phyloP scores from a whole-genome alignment of 164 flowering plant species.

The Annona cherimola region DNA sequence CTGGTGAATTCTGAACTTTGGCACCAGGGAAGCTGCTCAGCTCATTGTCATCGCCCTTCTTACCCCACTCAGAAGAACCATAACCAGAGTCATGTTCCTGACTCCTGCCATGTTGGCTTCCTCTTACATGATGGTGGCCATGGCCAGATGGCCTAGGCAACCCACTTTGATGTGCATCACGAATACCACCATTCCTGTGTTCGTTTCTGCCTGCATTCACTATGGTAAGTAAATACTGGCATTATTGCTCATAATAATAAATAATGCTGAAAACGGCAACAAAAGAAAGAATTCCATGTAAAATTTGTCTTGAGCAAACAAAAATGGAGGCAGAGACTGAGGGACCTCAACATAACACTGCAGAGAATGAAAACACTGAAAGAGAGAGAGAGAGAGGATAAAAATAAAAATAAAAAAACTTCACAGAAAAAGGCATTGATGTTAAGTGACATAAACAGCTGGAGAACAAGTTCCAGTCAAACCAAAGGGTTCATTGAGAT shows the following conservation, averaged over 20 bases:
- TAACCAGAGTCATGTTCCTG: constrained; percentile 44
- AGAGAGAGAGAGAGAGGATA: neutral
- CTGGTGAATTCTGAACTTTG: constrained; percentile 57
- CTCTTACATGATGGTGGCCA: constrained; percentile 32
- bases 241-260: too few species aligned
- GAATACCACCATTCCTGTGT: constrained; percentile 35
- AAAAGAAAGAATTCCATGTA: neutral
- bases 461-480: too few species aligned
- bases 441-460: too few species aligned
- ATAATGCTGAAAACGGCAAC: too few species aligned
- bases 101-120: constrained; percentile 21
- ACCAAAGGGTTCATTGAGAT: too few species aligned
- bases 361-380: too few species aligned
- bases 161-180: constrained; percentile 65
- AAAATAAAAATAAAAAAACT: neutral
- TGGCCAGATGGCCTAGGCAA: constrained; percentile 61
- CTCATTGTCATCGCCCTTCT: constrained; percentile 46
- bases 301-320: neutral
- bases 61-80: constrained; percentile 34
- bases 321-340: neutral
- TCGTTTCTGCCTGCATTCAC: constrained; percentile 47
- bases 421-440: too few species aligned
- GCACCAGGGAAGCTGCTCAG: constrained; percentile 52
- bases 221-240: too few species aligned
- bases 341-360: neutral